Conservation (phyloP, 2,329 filamentous ascomycete species). For the Fusarium fujikuroi region DNA sequence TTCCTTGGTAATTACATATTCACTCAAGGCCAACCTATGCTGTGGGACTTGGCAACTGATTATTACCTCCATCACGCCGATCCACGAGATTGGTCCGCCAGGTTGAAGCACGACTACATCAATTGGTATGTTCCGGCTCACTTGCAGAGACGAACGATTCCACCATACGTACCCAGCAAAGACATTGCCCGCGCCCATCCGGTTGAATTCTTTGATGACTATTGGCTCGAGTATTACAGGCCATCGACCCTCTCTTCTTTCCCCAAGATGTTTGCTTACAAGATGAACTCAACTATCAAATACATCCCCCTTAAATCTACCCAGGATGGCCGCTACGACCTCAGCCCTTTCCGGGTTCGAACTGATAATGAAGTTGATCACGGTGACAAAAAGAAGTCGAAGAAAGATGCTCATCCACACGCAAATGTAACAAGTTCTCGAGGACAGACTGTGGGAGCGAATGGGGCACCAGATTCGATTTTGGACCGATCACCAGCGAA, state of each 20-base stretch:
- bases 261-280: slow-evolving; percentile 90
- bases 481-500: slow-evolving; percentile 53
- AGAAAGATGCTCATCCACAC: slow-evolving; percentile 75
- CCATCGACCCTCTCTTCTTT: slow-evolving; percentile 89
- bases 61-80: slow-evolving; percentile 95
- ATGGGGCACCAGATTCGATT: slow-evolving; percentile 54
- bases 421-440: slow-evolving; percentile 65
- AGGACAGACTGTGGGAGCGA: slow-evolving; percentile 42
- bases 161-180: slow-evolving; percentile 56
- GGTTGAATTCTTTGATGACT: slow-evolving; percentile 82
- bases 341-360: slow-evolving; percentile 88
- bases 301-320: slow-evolving; percentile 82
- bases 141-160: slow-evolving; percentile 70
- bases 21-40: slow-evolving; percentile 86
- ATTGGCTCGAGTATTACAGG: slow-evolving; percentile 97
- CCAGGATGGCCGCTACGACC: slow-evolving; percentile 79
- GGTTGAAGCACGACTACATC: slow-evolving; percentile 77
- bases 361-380: slow-evolving; percentile 69
- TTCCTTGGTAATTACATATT: slow-evolving; percentile 98
- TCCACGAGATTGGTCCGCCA: slow-evolving; percentile 77
- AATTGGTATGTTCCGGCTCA: slow-evolving; percentile 85
- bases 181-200: slow-evolving; percentile 54
- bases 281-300: slow-evolving; percentile 88
- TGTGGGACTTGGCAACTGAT: slow-evolving; percentile 95
- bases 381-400: slow-evolving; percentile 68